Conservation (phyloP, 768 basidiomycete genomes). For the Tulasnella sp. region DNA sequence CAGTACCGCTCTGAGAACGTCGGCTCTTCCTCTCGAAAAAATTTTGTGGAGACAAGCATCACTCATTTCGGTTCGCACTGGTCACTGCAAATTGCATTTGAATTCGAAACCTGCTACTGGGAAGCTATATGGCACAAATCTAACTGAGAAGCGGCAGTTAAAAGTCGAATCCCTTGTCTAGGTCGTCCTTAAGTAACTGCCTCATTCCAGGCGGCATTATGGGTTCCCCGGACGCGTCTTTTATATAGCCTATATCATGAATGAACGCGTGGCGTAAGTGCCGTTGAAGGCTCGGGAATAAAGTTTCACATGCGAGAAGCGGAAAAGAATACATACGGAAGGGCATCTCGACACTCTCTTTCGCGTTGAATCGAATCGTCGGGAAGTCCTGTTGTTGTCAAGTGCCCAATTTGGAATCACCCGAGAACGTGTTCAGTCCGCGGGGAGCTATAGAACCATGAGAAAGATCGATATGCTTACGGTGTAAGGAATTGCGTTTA, state of each 20-base stretch:
- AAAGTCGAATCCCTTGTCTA: conserved; percentile 80
- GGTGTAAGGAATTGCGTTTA: conserved; percentile 65
- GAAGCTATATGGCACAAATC: background rate
- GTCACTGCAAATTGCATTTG: background rate
- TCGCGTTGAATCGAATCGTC: conserved; percentile 76
- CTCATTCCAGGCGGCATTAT: conserved; percentile 86
- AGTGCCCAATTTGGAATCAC: background rate
- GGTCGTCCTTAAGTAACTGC: conserved; percentile 72
- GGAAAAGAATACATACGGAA: conserved; percentile 56
- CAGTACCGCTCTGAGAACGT: too few relatives aligned
- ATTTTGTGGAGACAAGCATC: too few relatives aligned
- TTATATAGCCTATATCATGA: conserved; percentile 44
- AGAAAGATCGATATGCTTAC: conserved; percentile 36
- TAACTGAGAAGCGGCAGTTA: background rate
- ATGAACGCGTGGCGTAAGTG: conserved; percentile 43
- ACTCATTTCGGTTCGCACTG: too few relatives aligned
- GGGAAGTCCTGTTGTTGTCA: conserved; percentile 60
- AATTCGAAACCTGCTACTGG: background rate
- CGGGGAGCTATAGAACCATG: background rate
- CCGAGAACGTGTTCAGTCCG: background rate
- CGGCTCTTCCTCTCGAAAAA: too few relatives aligned
- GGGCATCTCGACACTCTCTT: conserved; percentile 96
- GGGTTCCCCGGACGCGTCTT: conserved; percentile 47
- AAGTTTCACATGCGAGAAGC: background rate
- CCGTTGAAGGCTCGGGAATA: background rate